Conservation (phyloP, 495 filamentous ascomycete species). For the Penicillium malachiteum region DNA sequence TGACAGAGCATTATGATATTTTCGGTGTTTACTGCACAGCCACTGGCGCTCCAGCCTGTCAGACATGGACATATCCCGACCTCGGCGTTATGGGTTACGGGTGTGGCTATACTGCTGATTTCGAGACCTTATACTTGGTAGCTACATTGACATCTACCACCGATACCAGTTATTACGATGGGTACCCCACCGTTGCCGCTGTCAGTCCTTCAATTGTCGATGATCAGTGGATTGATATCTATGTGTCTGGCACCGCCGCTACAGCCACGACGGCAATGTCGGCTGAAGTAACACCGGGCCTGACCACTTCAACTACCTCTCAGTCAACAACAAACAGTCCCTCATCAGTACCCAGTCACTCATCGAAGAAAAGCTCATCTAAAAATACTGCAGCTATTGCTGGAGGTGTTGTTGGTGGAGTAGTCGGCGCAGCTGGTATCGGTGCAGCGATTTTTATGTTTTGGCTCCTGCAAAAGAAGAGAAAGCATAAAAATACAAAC, state of each 20-base stretch:
- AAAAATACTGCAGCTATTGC: conserved; percentile 12
- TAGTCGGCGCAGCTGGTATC: conserved; percentile 14
- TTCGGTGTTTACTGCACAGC: conserved; percentile 12
- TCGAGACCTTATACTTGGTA: conserved; percentile 4
- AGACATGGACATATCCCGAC: conserved; percentile 14
- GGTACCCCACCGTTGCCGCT: conserved; percentile 3
- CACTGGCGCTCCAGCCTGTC: not conserved
- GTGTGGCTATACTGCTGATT: conserved; percentile 2
- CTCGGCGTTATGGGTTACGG: conserved; percentile 11
- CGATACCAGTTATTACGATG: not conserved
- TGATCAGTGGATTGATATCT: conserved; percentile 3
- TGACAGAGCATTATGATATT: not conserved
- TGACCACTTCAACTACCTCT: not conserved
- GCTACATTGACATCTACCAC: not conserved
- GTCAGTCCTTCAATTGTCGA: conserved; percentile 4
- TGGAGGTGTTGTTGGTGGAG: conserved; percentile 19
- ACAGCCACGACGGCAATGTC: not conserved
- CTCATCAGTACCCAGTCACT: not conserved
- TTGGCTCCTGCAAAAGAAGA: conserved; percentile 11
- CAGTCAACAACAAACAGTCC: not conserved
- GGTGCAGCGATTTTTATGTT: conserved; percentile 9
- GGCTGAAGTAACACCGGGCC: not conserved
- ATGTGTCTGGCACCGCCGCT: conserved; percentile 1
- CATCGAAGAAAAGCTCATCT: not conserved
- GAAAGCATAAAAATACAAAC: conserved; percentile 1